A percentile compares a stretch with the other conserved stretches of the same genome.
Evolutionary conservation across 495 filamentous ascomycete genomes (phyloP).

Genomic region (Cryomyces antarcticus): DNA sequence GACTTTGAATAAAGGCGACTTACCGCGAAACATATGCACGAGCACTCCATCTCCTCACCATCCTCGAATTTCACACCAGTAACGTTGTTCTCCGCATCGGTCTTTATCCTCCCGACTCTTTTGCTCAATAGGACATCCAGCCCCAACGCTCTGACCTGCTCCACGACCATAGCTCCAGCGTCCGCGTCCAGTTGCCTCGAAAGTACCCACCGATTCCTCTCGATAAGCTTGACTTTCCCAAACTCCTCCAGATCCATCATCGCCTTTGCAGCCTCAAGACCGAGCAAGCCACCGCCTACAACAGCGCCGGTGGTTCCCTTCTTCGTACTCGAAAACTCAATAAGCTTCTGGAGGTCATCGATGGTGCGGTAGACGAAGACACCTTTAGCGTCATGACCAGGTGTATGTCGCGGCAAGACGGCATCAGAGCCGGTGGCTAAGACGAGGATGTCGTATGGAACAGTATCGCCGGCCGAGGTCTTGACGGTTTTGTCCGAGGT

Average conservation of each 20-base stretch:
- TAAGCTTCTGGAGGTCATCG: slow-evolving; percentile 63
- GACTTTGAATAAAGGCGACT: slow-evolving; percentile 4
- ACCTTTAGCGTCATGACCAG: slow-evolving; percentile 66
- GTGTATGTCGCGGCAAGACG: slow-evolving; percentile 57
- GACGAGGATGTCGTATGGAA: slow-evolving; percentile 76
- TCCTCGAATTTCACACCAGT: slow-evolving; percentile 68
- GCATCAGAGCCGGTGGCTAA: slow-evolving; percentile 87
- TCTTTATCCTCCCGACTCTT: slow-evolving; percentile 52
- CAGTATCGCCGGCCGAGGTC: slow-evolving; percentile 47
- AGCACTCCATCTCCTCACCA: slow-evolving; percentile 62
- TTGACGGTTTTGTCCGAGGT: slow-evolving; percentile 40
- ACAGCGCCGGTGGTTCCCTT: slow-evolving; percentile 57
- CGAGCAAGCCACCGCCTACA: slow-evolving; percentile 79
- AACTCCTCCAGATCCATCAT: slow-evolving; percentile 79
- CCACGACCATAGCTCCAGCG: slow-evolving; percentile 66
- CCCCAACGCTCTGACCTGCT: slow-evolving; percentile 64
- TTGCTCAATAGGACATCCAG: slow-evolving; percentile 70
- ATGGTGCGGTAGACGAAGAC: slow-evolving; percentile 94
- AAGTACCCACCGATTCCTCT: slow-evolving; percentile 79
- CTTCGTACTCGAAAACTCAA: slow-evolving; percentile 42
- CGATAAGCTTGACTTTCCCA: slow-evolving; percentile 60
- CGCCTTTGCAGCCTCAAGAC: slow-evolving; percentile 85
- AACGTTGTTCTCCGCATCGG: slow-evolving; percentile 43
- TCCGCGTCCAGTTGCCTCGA: slow-evolving; percentile 72
- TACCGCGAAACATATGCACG: slow-evolving; percentile 75